phyloP scores from a whole-genome alignment of 2,329 filamentous ascomycete species.

The Cytospora leucostoma region DNA sequence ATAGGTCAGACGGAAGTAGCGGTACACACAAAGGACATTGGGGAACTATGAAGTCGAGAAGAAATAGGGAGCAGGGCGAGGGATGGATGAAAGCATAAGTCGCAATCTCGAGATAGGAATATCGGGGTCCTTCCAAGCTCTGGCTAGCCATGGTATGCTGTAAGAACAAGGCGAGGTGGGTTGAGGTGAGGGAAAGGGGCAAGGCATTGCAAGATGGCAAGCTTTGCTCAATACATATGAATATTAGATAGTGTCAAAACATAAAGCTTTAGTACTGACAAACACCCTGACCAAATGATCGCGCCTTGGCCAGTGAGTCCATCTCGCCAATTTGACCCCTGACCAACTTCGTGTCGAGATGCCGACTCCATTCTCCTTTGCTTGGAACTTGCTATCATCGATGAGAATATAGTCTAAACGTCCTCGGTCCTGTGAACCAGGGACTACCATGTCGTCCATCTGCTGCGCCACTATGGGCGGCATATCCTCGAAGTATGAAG shows the following conservation, averaged over 20 bases:
- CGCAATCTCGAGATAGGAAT: not conserved
- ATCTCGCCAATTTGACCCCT: not conserved
- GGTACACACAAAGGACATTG: slow-evolving; percentile 21
- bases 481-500: not conserved
- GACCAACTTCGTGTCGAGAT: not conserved
- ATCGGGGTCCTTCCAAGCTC: not conserved
- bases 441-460: not conserved
- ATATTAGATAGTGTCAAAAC: slow-evolving; percentile 16
- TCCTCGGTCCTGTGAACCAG: not conserved
- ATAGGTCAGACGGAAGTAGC: not conserved
- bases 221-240: slow-evolving; percentile 30
- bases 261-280: not conserved
- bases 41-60: not conserved
- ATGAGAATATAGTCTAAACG: not conserved
- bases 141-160: not conserved
- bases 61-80: too few species aligned
- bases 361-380: slow-evolving; percentile 32
- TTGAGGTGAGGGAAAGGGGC: not conserved
- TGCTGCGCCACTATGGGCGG: not conserved
- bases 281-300: not conserved
- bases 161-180: not conserved
- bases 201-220: not conserved
- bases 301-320: not conserved
- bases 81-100: not conserved
- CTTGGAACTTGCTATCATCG: not conserved